Conservation (phyloP, 2,329 filamentous ascomycete species). For the Phaeosphaeria sp. region DNA sequence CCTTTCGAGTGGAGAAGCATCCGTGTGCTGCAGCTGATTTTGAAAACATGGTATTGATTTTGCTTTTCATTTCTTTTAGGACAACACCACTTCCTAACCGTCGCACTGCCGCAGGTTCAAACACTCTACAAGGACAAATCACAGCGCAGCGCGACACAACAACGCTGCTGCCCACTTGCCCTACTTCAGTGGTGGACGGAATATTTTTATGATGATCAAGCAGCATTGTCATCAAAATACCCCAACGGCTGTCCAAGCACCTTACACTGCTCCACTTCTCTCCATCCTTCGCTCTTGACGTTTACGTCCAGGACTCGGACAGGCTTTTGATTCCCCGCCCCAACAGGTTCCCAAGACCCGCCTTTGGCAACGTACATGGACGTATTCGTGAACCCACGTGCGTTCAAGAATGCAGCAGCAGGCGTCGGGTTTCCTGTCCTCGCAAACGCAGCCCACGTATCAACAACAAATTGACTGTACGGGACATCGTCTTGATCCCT, state of each 20-base stretch:
- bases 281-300: slow-evolving; percentile 23
- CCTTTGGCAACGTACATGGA: slow-evolving; percentile 14
- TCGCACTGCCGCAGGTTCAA: too few relatives aligned
- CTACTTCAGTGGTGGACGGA: too few relatives aligned
- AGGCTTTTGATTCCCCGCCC: slow-evolving; percentile 3
- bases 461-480: slow-evolving; percentile 40
- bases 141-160: too few relatives aligned
- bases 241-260: slow-evolving; percentile 29
- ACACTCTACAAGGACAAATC: too few relatives aligned
- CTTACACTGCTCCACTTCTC: slow-evolving; percentile 34
- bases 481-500: slow-evolving; percentile 41
- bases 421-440: slow-evolving; percentile 36
- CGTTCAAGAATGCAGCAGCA: slow-evolving; percentile 22
- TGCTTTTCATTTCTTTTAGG: too few relatives aligned
- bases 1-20: too few relatives aligned
- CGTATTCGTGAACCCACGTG: slow-evolving; percentile 38
- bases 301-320: slow-evolving; percentile 36
- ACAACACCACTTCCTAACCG: too few relatives aligned
- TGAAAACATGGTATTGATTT: too few relatives aligned
- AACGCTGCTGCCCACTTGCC: too few relatives aligned
- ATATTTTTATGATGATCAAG: too few relatives aligned
- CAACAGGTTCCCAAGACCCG: slow-evolving; percentile 23
- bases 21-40: too few relatives aligned
- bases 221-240: slow-evolving; percentile 24
- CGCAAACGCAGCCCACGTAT: slow-evolving; percentile 43